Evolutionary conservation across 768 basidiomycete genomes (phyloP).

Genomic region (Trametes cingulata): DNA sequence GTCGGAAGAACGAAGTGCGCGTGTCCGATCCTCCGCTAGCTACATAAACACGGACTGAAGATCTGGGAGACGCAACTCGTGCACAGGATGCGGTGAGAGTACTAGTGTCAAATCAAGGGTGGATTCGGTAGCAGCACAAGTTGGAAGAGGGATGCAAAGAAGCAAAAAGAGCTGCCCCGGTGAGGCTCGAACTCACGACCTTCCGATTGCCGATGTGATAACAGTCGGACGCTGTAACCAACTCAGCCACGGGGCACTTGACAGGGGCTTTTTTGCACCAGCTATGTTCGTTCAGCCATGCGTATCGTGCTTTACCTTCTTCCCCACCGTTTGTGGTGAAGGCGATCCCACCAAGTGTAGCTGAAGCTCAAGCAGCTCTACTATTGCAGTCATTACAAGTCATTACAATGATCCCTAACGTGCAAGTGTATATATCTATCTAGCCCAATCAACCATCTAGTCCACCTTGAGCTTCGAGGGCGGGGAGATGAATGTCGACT

Average conservation of each 20-base stretch:
- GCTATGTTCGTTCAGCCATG: background rate
- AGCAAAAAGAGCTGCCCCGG: conserved; percentile 35
- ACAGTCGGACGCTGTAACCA: conserved; percentile 81
- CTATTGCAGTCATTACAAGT: conserved; percentile 14
- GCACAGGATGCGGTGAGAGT: background rate
- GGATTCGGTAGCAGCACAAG: too few species aligned
- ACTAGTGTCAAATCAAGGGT: background rate
- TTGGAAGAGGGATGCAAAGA: too few species aligned
- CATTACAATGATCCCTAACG: conserved; percentile 15
- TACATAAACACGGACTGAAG: too few species aligned
- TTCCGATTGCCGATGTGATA: conserved; percentile 51
- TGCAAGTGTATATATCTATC: conserved; percentile 5
- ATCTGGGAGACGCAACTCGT: too few species aligned
- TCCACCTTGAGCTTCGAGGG: conserved; percentile 45
- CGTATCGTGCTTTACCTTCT: too few species aligned
- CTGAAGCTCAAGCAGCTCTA: background rate
- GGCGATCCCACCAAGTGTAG: background rate
- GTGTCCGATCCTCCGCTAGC: too few species aligned
- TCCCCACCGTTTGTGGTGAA: too few species aligned
- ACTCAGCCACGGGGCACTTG: conserved; percentile 71
- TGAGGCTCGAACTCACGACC: conserved; percentile 73
- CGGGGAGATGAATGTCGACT: conserved; percentile 62
- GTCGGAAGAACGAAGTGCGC: too few species aligned
- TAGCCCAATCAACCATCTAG: conserved; percentile 15
- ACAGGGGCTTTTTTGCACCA: background rate